Evolutionary conservation across 345 rosid genomes (phyloP).

Genomic region (Hibiscus tridactylites): DNA sequence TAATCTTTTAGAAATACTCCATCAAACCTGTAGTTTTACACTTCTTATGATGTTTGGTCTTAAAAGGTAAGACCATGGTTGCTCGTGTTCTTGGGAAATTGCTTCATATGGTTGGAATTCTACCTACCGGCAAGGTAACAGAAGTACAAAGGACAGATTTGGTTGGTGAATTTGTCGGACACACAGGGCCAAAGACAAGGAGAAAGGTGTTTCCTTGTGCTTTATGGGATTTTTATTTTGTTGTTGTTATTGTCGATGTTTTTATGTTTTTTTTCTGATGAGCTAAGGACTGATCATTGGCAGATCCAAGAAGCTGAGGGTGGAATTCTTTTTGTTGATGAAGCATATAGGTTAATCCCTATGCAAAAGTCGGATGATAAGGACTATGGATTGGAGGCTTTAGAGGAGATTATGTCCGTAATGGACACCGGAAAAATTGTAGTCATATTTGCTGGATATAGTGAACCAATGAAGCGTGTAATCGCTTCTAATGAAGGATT

Average conservation of each 20-base stretch:
- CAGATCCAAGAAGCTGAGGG: constrained; percentile 98
- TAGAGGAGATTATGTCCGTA: constrained; percentile 95
- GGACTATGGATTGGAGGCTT: constrained; percentile 94
- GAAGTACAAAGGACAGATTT: constrained; percentile 95
- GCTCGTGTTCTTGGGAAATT: constrained; percentile 90
- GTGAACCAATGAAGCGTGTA: constrained; percentile 96
- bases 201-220: constrained; percentile 47
- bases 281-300: constrained; percentile 8
- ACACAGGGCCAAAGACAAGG: constrained; percentile 96
- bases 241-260: not conserved
- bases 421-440: constrained; percentile 88
- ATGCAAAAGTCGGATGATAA: constrained; percentile 93
- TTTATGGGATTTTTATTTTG: not conserved
- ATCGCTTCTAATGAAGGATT: constrained; percentile 92
- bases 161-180: constrained; percentile 98
- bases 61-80: constrained; percentile 93
- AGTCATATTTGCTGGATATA: constrained; percentile 92
- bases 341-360: constrained; percentile 88
- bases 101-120: constrained; percentile 83
- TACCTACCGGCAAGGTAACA: constrained; percentile 81
- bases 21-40: not conserved
- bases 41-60: not conserved
- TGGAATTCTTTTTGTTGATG: constrained; percentile 96
- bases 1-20: not conserved
- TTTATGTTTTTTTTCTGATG: not conserved